Conservation (phyloP, 1,284 basidiomycete species). For the Trametes versicolor region DNA sequence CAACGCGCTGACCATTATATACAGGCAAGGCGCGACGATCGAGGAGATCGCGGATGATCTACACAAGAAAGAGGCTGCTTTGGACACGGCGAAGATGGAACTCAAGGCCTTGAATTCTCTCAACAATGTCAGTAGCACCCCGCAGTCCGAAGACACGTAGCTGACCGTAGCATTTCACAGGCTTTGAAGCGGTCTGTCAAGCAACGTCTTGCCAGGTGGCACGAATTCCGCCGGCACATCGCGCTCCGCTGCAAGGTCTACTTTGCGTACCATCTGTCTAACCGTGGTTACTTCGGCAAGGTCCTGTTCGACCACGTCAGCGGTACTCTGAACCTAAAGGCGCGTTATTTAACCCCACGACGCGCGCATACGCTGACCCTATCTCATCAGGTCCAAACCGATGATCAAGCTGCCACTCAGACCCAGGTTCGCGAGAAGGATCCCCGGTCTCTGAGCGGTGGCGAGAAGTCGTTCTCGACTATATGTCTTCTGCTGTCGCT, state of each 20-base stretch:
- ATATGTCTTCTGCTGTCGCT: conserved; percentile 93
- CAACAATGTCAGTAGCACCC: conserved; percentile 60
- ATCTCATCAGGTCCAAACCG: conserved; percentile 71
- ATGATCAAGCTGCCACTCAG: conserved; percentile 76
- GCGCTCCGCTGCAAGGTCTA: conserved; percentile 86
- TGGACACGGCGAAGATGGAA: conserved; percentile 68
- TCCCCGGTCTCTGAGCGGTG: conserved; percentile 87
- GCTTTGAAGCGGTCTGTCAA: conserved; percentile 69
- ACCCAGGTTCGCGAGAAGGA: conserved; percentile 75
- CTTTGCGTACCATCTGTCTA: conserved; percentile 85
- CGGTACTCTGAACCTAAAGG: conserved; percentile 76
- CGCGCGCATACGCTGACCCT: neutral
- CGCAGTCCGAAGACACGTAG: neutral
- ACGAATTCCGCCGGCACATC: conserved; percentile 87
- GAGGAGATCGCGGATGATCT: conserved; percentile 81
- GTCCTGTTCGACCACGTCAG: conserved; percentile 85
- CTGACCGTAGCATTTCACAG: neutral
- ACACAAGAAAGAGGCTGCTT: conserved; percentile 64
- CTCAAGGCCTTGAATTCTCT: conserved; percentile 68
- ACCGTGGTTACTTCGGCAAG: conserved; percentile 88
- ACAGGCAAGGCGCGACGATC: conserved; percentile 78
- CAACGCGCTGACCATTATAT: neutral
- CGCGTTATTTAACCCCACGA: conserved; percentile 41
- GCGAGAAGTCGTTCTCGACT: conserved; percentile 98
- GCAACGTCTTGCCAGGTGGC: conserved; percentile 80